Evolutionary conservation across 805 yeast species (phyloP), one percentile per base, ranked within the genome.

Genomic region (Kodamaea restingae): DNA sequence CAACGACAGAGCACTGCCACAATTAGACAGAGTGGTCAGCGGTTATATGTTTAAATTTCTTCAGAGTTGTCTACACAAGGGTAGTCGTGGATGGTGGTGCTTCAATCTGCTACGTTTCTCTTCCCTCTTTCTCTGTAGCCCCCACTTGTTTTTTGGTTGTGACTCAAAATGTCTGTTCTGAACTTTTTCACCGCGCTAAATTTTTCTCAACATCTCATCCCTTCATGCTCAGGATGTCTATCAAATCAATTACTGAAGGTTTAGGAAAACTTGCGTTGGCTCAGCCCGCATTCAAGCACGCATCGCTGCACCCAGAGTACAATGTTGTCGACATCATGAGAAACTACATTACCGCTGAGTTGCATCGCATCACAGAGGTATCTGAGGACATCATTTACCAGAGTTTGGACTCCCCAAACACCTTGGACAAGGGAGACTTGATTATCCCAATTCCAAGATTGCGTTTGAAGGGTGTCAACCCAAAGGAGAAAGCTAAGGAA

Each of bases 401-500:
- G 41, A 88, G 96, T 26, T 73, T 93, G 54, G 98, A 93, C 64
- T 78, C 91, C 73, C 88, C 96, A 15, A 72, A 76, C 48, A 81
- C 88, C 29, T 66, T 84, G 50, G 96, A 88, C 44, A 83, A 91
- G 55, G 98, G 98, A 57, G 98, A 93, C 62, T 73, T 93, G 54
- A 75, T 91, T 45, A 78, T 91, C 40, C 97, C 98, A 31, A 73
- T 93, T 31, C 98, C 98, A 52, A 80, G 97, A 61, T 70, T 84
- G 54, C 57, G 71, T 54, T 77, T 95, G 54, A 75, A 91, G 61
- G 84, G 88, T 51, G 80, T 85, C 48, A 91, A 91, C 47, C 75
- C 78, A 25, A 83, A 88, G 55, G 87, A 91, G 44, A 84, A 81
- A 58, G 72, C 73, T 12, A 48, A 46, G 20, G 85, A 88, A 55